Conservation (phyloP, 2,329 filamentous ascomycete species). For the Aspergillus ustus region DNA sequence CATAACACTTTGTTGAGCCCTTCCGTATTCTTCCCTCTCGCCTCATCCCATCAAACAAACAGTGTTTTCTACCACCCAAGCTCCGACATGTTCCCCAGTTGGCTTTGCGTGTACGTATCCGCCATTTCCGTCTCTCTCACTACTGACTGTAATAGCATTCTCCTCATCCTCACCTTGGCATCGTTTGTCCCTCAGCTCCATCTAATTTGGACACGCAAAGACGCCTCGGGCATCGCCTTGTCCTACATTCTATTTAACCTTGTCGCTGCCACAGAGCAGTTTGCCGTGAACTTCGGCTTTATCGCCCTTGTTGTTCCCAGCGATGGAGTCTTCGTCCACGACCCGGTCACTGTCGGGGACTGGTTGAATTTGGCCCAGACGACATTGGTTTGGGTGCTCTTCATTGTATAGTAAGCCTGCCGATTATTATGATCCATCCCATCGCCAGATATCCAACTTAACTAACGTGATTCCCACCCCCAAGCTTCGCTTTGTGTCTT, state of each 20-base stretch:
- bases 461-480: neutral
- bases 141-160: constrained; percentile 6
- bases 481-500: constrained; percentile 3
- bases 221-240: constrained; percentile 1
- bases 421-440: neutral
- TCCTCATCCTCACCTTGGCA: constrained; percentile 2
- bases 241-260: constrained; percentile 6
- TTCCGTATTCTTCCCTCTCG: too few species aligned
- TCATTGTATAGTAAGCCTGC: constrained; percentile 9
- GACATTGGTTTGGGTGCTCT: neutral
- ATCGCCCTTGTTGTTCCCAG: neutral
- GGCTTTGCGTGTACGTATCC: constrained; percentile 5
- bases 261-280: constrained; percentile 7
- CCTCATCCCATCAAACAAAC: too few species aligned
- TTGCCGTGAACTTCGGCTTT: constrained; percentile 1
- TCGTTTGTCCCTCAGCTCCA: constrained; percentile 9
- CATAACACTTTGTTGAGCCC: too few species aligned
- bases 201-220: constrained; percentile 6
- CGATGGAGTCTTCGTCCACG: constrained; percentile 7
- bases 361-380: constrained; percentile 9
- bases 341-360: constrained; percentile 1
- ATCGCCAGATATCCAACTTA: neutral
- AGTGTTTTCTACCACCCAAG: too few species aligned
- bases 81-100: constrained; percentile 2
- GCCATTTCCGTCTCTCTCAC: neutral